A percentile compares a stretch with the other conserved stretches of the same genome.
Evolutionary conservation across 192 early-diverging fungal species (phyloP).

Genomic region (Linnemannia schmuckeri): DNA sequence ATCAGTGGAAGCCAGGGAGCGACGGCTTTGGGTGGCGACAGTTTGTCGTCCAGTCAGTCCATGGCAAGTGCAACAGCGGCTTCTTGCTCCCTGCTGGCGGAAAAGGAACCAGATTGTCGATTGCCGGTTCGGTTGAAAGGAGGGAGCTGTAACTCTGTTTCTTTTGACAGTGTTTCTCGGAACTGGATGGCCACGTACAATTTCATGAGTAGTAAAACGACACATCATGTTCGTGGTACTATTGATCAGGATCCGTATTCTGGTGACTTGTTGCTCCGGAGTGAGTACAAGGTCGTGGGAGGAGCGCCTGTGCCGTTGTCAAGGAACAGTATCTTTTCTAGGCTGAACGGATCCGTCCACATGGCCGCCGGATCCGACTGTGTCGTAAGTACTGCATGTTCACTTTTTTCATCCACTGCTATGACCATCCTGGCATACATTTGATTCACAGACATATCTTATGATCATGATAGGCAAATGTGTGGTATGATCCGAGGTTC

Average conservation of each 20-base stretch:
- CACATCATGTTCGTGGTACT: constrained; percentile 30
- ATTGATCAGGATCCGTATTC: background rate
- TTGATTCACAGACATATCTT: background rate
- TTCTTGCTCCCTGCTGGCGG: background rate
- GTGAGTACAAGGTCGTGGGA: constrained; percentile 27
- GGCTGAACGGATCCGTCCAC: constrained; percentile 22
- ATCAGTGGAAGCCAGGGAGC: constrained; percentile 12
- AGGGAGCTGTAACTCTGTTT: constrained; percentile 18
- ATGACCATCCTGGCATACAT: background rate
- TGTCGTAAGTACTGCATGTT: background rate
- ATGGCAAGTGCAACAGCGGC: background rate
- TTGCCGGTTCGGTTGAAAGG: constrained; percentile 22
- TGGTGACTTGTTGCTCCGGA: constrained; percentile 21
- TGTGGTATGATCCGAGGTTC: background rate
- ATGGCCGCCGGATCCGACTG: constrained; percentile 37
- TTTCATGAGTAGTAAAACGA: constrained; percentile 7
- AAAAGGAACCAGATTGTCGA: background rate
- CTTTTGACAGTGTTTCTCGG: constrained; percentile 24
- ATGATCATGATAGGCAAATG: background rate
- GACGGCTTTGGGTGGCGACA: background rate
- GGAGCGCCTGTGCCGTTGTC: constrained; percentile 24
- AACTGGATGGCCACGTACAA: constrained; percentile 51
- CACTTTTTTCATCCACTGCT: background rate
- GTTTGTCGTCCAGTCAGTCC: background rate
- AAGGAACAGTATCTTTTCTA: constrained; percentile 32